Conservation (phyloP, 805 yeast genomes). For the Yarrowia osloensis region DNA sequence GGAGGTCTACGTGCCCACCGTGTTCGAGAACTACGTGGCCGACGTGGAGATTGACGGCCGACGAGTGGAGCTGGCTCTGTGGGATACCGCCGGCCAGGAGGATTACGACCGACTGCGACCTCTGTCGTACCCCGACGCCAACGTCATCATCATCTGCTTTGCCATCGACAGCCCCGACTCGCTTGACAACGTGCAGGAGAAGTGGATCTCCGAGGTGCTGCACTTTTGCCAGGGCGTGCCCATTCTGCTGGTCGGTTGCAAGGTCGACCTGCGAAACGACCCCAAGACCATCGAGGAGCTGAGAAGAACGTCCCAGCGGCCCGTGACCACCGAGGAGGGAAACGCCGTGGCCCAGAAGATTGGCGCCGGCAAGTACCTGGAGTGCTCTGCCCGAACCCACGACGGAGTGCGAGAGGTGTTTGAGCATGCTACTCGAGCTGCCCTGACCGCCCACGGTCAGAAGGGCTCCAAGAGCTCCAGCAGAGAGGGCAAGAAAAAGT, state of each 20-base stretch:
- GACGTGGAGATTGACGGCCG: constrained; percentile 92
- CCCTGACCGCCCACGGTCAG: constrained; percentile 51
- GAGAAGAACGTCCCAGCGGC: constrained; percentile 72
- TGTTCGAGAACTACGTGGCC: constrained; percentile 95
- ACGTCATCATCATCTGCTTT: constrained; percentile 89
- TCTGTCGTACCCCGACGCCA: constrained; percentile 86
- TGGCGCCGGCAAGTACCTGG: constrained; percentile 82
- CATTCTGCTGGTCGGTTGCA: constrained; percentile 89
- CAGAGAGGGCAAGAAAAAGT: constrained; percentile 54
- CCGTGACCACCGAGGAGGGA: constrained; percentile 81
- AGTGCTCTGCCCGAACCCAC: constrained; percentile 90
- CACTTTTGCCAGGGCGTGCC: constrained; percentile 96
- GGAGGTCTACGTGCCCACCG: constrained; percentile 93
- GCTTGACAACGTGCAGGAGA: constrained; percentile 89
- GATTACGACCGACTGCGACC: constrained; percentile 95
- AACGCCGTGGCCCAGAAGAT: constrained; percentile 84
- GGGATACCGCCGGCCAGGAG: constrained; percentile 99
- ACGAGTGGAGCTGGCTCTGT: constrained; percentile 87
- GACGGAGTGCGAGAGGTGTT: constrained; percentile 92
- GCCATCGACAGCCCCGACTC: constrained; percentile 90
- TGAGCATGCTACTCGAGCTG: constrained; percentile 90
- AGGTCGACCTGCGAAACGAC: constrained; percentile 84
- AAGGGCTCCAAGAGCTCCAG: constrained; percentile 49
- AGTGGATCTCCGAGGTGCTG: constrained; percentile 91
- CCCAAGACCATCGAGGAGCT: constrained; percentile 73